Percentiles rank a stretch among this genome's conserved stretches.
phyloP scores from a whole-genome alignment of 768 basidiomycete genomes.

The Suillus subluteus region DNA sequence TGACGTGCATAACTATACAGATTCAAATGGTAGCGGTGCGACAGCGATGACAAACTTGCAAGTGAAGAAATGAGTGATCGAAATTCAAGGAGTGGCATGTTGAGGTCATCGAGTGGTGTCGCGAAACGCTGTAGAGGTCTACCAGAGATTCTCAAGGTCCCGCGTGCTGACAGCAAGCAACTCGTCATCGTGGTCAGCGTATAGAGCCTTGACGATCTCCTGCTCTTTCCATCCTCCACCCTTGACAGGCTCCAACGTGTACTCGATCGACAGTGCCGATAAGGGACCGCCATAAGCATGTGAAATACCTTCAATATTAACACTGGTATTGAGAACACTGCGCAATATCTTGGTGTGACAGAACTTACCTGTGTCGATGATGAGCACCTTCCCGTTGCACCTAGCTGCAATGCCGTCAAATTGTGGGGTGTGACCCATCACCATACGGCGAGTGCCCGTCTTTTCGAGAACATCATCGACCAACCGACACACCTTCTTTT shows the following conservation, averaged over 20 bases:
- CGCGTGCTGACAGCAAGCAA: slow-evolving; percentile 29
- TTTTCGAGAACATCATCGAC: slow-evolving; percentile 72
- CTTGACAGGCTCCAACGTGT: slow-evolving; percentile 70
- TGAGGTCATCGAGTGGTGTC: too few species aligned
- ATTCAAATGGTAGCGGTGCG: background rate
- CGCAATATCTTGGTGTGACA: background rate
- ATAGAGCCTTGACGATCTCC: slow-evolving; percentile 39
- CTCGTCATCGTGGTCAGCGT: slow-evolving; percentile 36
- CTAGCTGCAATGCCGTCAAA: slow-evolving; percentile 84
- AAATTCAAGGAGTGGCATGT: background rate
- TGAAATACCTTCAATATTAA: slow-evolving; percentile 68
- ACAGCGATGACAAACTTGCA: background rate
- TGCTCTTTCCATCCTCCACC: slow-evolving; percentile 39
- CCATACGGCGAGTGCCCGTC: slow-evolving; percentile 84
- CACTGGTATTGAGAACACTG: slow-evolving; percentile 15
- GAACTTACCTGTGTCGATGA: slow-evolving; percentile 87
- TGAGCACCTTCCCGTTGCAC: slow-evolving; percentile 90
- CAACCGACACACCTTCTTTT: slow-evolving; percentile 67
- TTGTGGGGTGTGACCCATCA: slow-evolving; percentile 97
- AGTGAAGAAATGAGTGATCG: background rate
- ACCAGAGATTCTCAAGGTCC: slow-evolving; percentile 28
- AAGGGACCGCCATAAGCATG: slow-evolving; percentile 94
- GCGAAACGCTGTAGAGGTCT: slow-evolving; percentile 4
- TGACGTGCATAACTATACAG: background rate
- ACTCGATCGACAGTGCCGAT: slow-evolving; percentile 86